Evolutionary conservation across 192 early-diverging fungal genomes (phyloP), one percentile per base, ranked within the genome.

Genomic region (Rhizophlyctis rosea): DNA sequence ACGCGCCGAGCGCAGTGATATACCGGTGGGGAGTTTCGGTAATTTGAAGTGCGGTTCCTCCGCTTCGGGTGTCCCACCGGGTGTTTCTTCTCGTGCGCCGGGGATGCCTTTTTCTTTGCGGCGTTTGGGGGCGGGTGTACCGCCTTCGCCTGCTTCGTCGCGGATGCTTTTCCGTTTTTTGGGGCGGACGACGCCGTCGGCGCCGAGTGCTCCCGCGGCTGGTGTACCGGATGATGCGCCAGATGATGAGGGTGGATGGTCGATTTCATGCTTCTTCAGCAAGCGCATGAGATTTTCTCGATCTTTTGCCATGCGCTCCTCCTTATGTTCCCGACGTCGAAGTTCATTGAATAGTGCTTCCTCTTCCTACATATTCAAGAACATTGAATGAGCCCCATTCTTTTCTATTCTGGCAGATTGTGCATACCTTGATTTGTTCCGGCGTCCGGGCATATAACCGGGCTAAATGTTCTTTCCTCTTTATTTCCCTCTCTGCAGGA

Each of bases 381-480:
- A 31, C 18, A 13, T 30, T n/a, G n/a, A 5, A 47, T 47, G 9
- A 47, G 39, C 39, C 9, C 18, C 9, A 47, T 9, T n/a, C 39
- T 13, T 9, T 9, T n/a, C 39, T 9, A 47, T 9, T 13, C 18
- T n/a, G 18, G 18, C 18, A 47, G 39, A 9, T n/a, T 47, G 39
- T 47, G 39, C 9, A 14, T 4, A 1, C 57, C 27, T 88, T 81
- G 16, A 91, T 87, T 69, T 91, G 83, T 39, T 92, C 93, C 25
- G 80, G 76, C 24, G 88, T 88, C 24, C 94, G 81, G 3, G 59
- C 74, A 59, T 87, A 88, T 47, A 97, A 71, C 11, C 80, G 72
- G 25, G 81, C 83, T 2, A 95, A 76, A 16, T 89, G 86, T 61
- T 84, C 78, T 70, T 97, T 97, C 31, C 94, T 79, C 64, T 92